A percentile compares a stretch with the other conserved stretches of the same genome.
Evolutionary conservation across 73 alveolate genomes (phyloP).

Genomic region (Stentor coeruleus): DNA sequence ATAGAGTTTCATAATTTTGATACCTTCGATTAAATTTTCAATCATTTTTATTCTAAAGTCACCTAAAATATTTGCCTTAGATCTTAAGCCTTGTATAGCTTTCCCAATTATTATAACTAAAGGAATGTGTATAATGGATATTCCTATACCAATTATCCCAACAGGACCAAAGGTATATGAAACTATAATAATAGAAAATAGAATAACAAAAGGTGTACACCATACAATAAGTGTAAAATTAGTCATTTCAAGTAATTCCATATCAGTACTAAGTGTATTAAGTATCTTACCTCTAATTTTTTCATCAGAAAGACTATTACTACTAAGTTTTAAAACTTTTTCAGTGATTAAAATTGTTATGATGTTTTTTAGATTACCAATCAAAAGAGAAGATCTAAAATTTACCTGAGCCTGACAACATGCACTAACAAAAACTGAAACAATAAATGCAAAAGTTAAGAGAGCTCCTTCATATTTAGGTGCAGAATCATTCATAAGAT

Average conservation of each 20-base stretch:
- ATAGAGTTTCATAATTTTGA: constrained; percentile 37
- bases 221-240: background rate
- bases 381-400: background rate
- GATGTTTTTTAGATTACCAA: background rate
- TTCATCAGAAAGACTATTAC: background rate
- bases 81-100: background rate
- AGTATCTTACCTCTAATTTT: background rate
- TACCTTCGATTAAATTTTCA: constrained; percentile 35
- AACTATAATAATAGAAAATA: background rate
- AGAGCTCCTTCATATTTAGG: background rate
- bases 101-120: background rate
- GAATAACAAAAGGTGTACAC: background rate
- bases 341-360: background rate
- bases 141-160: background rate
- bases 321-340: background rate
- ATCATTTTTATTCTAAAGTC: background rate
- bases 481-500: background rate
- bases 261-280: background rate
- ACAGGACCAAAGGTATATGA: background rate
- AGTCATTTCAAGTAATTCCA: background rate
- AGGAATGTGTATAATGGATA: background rate
- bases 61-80: background rate
- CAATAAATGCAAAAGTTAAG: background rate
- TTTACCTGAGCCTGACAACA: background rate
- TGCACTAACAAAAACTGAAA: background rate